Percentiles rank a stretch among this genome's conserved stretches.
Conservation (phyloP, 2,329 filamentous ascomycete genomes). For the Didymosphaeria variabile region DNA sequence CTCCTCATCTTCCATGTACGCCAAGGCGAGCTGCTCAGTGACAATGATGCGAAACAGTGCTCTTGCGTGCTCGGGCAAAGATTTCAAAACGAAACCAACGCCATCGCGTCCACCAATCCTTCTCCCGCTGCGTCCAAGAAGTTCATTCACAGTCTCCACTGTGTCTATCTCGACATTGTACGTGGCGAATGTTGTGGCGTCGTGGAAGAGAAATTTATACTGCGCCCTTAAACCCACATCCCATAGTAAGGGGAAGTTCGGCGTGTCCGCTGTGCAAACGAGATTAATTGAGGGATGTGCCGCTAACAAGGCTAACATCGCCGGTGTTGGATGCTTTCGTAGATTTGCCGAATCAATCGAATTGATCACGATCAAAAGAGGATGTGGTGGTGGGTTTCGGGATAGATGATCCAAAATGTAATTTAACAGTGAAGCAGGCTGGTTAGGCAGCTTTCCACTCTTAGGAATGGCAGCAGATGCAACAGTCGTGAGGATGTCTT, state of each 20-base stretch:
- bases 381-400: conserved; percentile 42
- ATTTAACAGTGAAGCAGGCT: conserved; percentile 74
- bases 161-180: conserved; percentile 79
- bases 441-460: conserved; percentile 66
- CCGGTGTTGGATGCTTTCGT: conserved; percentile 74
- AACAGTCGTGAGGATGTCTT: conserved; percentile 75
- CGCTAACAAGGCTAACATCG: conserved; percentile 78
- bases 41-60: conserved; percentile 86
- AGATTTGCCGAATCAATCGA: conserved; percentile 84
- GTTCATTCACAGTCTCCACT: conserved; percentile 88
- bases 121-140: conserved; percentile 81
- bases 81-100: conserved; percentile 88
- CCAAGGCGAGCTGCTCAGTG: conserved; percentile 79
- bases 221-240: conserved; percentile 83
- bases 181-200: conserved; percentile 87
- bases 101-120: conserved; percentile 89
- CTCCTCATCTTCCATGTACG: conserved; percentile 57
- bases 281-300: conserved; percentile 76
- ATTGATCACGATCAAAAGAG: conserved; percentile 78
- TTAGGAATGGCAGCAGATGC: conserved; percentile 67
- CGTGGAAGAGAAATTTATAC: conserved; percentile 90
- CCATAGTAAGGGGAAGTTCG: conserved; percentile 88
- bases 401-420: conserved; percentile 70
- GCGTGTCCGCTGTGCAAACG: conserved; percentile 84
- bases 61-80: conserved; percentile 89